Evolutionary conservation across 257 asterid genomes (phyloP), one percentile per base, ranked within the genome.

Genomic region (Lantana camara): DNA sequence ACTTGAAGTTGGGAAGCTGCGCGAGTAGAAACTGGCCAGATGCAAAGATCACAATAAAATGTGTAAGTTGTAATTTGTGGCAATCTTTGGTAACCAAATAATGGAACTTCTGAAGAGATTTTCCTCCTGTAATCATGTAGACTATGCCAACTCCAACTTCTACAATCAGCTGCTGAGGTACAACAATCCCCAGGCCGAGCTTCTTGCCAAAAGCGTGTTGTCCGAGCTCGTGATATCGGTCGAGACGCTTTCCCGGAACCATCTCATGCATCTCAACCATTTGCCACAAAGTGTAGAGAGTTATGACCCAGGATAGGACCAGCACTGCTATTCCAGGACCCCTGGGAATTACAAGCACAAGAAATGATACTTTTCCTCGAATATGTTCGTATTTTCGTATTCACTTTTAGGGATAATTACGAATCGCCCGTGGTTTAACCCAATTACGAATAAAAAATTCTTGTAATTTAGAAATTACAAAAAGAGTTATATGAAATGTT

Each of bases 251-350:
- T 6, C 77, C 77, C 0, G 67, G 45, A 50, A 66, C 66, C 35
- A 68, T 71, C 49, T 76, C 81, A 24, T 76, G 81, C 81, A 76
- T 71, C 56, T 76, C 77, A 47, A 76, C 81, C 77, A 76, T 76
- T 69, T 76, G 75, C 81, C 81, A 71, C 42, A 71, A 16, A 3
- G 81, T 49, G 42, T 62, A 76, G 0, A 76, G 73, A 1, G 81
- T 76, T 0, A 76, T 65, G 12, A 76, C 37, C 81, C 81, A 76
- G 1, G 81, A 71, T 12, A 76, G 4, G 32, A 71, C 34, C 34
- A 76, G 21, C 5, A 64, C 47, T 9, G 77, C 40, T 24, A 71
- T 0, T 24, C 81, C 81, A 21, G 81, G 81, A 3, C 81, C 81
- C 81, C 81, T 76, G 72, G 21, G 24, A 45, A 16, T 29, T 16